Conservation (phyloP, 192 early-diverging fungal species). For the Mycoemilia scoparia region DNA sequence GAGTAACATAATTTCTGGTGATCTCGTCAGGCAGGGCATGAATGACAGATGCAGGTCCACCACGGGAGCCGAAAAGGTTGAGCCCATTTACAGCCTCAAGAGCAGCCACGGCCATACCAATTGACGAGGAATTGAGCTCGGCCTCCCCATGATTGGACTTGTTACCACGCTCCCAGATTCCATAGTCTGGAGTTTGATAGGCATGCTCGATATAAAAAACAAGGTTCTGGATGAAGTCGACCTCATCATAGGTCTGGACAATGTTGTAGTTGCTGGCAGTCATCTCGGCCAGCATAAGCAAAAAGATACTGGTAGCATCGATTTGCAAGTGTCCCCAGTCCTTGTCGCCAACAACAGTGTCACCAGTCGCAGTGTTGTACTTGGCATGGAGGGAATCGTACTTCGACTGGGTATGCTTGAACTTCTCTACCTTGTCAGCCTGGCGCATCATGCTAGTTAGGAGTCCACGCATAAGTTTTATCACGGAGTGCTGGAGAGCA, state of each 20-base stretch:
- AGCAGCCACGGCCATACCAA: slow-evolving; percentile 77
- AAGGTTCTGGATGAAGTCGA: slow-evolving; percentile 70
- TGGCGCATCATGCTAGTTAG: slow-evolving; percentile 71
- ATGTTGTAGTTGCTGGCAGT: slow-evolving; percentile 56
- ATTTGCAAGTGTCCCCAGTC: slow-evolving; percentile 84
- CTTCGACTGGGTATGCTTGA: slow-evolving; percentile 63
- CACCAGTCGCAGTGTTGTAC: slow-evolving; percentile 67
- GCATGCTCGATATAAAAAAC: slow-evolving; percentile 75
- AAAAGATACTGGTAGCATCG: slow-evolving; percentile 69
- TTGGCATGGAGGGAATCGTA: slow-evolving; percentile 72
- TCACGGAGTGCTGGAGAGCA: slow-evolving; percentile 66
- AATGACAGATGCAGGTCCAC: slow-evolving; percentile 59
- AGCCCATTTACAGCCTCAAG: slow-evolving; percentile 68
- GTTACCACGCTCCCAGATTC: slow-evolving; percentile 79
- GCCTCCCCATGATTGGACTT: slow-evolving; percentile 74
- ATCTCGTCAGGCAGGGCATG: slow-evolving; percentile 74
- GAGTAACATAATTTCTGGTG: slow-evolving; percentile 60
- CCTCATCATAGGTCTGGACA: slow-evolving; percentile 69
- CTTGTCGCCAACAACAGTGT: slow-evolving; percentile 64
- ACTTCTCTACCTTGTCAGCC: slow-evolving; percentile 57
- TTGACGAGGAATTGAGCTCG: slow-evolving; percentile 72
- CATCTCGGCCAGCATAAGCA: slow-evolving; percentile 67
- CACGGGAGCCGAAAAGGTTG: slow-evolving; percentile 66
- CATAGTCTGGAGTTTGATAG: slow-evolving; percentile 72
- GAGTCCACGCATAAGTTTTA: slow-evolving; percentile 74